These are phyloP conservation scores for Ulmus americana DNA, from an alignment of 331 rosid genomes.

Conservation along the genomic window DNA sequence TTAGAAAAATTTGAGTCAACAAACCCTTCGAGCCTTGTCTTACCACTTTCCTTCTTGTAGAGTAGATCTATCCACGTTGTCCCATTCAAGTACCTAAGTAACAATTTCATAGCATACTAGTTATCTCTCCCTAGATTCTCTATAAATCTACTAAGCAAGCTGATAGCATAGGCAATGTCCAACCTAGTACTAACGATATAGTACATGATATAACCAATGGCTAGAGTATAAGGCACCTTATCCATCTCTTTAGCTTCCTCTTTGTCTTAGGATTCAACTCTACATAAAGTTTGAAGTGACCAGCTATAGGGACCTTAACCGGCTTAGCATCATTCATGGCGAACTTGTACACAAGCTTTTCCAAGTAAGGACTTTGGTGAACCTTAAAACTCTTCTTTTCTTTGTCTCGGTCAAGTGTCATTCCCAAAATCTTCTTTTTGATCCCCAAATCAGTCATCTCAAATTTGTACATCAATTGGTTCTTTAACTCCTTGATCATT, in stretches of 20 bases:
- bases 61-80: neutral
- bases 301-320: neutral
- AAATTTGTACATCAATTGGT: too few species aligned
- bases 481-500: too few species aligned
- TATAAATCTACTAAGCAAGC: too few species aligned
- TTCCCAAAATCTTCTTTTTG: too few species aligned
- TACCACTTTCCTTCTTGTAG: neutral
- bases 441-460: too few species aligned
- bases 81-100: neutral
- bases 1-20: neutral
- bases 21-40: neutral
- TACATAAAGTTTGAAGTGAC: neutral
- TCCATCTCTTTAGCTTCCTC: neutral
- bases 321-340: neutral
- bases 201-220: too few species aligned
- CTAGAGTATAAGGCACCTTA: too few species aligned
- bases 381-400: neutral
- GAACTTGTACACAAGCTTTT: neutral
- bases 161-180: too few species aligned
- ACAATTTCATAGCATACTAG: neutral
- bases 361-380: neutral
- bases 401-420: too few species aligned
- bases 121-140: too few species aligned
- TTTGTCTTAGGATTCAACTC: neutral
- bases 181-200: too few species aligned